Evolutionary conservation across 495 filamentous ascomycete species (phyloP).

Genomic region (Glutinoglossum americanum): DNA sequence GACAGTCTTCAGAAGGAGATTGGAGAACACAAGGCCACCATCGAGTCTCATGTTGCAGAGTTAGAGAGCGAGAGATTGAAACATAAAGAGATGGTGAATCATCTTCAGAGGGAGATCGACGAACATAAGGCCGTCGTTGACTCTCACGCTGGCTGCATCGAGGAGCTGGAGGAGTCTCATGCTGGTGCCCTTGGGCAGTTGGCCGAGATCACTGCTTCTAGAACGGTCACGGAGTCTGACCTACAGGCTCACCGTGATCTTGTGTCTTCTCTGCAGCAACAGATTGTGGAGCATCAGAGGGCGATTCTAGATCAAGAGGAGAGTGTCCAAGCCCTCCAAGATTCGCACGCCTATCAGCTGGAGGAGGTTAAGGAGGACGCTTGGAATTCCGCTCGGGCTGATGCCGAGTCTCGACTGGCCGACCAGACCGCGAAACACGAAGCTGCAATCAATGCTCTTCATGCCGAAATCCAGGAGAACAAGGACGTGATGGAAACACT

Average conservation of each 20-base stretch:
- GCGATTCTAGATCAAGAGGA: slow-evolving; percentile 30
- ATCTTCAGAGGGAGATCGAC: slow-evolving; percentile 53
- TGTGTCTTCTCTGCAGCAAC: slow-evolving; percentile 32
- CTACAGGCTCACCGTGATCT: slow-evolving; percentile 29
- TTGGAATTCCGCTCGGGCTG: slow-evolving; percentile 20
- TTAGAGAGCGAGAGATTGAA: slow-evolving; percentile 29
- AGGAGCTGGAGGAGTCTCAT: slow-evolving; percentile 43
- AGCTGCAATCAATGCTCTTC: slow-evolving; percentile 33
- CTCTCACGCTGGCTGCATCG: slow-evolving; percentile 37
- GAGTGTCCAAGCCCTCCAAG: slow-evolving; percentile 29
- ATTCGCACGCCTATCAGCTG: slow-evolving; percentile 30
- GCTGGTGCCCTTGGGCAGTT: slow-evolving; percentile 25
- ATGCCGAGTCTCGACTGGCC: slow-evolving; percentile 23
- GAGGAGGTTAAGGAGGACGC: slow-evolving; percentile 24
- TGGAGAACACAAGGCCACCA: slow-evolving; percentile 16
- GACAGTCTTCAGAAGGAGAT: slow-evolving; percentile 21
- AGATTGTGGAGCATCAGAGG: slow-evolving; percentile 35
- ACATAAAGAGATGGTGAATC: slow-evolving; percentile 43
- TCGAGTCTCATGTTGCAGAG: slow-evolving; percentile 9
- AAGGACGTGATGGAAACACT: slow-evolving; percentile 46
- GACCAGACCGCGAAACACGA: slow-evolving; percentile 35
- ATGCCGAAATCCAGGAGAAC: slow-evolving; percentile 47
- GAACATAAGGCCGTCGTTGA: slow-evolving; percentile 54
- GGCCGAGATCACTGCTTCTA: slow-evolving; percentile 11
- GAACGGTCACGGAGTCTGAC: slow-evolving; percentile 17